Evolutionary conservation across 2,329 filamentous ascomycete genomes (phyloP), one percentile per base, ranked within the genome.

Genomic region (Neonectria sp.): DNA sequence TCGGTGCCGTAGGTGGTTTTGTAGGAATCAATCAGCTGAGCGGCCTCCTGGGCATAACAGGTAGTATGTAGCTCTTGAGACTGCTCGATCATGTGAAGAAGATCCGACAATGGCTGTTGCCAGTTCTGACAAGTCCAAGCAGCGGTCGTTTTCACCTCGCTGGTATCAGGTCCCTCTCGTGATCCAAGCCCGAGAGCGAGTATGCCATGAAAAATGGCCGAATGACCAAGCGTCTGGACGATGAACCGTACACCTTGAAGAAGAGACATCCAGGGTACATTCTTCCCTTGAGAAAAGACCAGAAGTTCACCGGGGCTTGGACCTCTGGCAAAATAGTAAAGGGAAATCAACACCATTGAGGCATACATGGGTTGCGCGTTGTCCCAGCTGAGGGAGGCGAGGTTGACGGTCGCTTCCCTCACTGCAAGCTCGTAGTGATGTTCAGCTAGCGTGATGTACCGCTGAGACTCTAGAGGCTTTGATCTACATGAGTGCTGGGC

Each of bases 311-410:
- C 59, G 8, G 40, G 40, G 9, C 40, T 31, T 21, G 60, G 60
- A 2, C 25, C 33, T 11, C 45, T 55, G 7, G 60, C 60, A 45
- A 62, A 63, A 3, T 35, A 56, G 17, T 56, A 56, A 1, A 63
- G 31, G 1, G 52, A 55, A 21, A 63, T 48, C 24, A 63, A 21
- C 15, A 63, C 35, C 43, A 53, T 51, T 40, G 60, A 27, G 2
- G 31, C 43, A 7, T 63, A 63, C 52, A 63, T 63, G 40, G 53
- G 21, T 6, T 55, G 52, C 13, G 60, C 60, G 13, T 51, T 51
- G 7, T 56, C 52, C n/a, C 4, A 21, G 24, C 7, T 63, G 31
- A 63, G 43, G 2, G 29, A 15, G 4, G 31, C 27, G 6, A 63
- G 45, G 6, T 49, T 24, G 7, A 12, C 27, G 7, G 60, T 63